These are phyloP conservation scores for Phytophthora colocasiae DNA, from an alignment of 352 stramenopile genomes.

Conservation along the genomic window DNA sequence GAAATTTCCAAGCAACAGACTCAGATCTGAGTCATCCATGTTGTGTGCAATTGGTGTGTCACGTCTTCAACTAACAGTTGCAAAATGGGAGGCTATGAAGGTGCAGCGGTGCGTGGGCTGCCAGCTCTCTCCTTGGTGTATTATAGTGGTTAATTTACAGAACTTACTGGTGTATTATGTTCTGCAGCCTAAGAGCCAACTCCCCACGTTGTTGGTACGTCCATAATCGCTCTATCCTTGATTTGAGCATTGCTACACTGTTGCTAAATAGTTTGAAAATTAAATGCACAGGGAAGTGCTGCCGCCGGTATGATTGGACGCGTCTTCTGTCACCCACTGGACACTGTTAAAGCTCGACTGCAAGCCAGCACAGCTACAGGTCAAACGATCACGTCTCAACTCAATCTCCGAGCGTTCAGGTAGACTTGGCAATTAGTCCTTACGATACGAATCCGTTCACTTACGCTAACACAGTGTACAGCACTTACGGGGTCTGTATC, in stretches of 20 bases:
- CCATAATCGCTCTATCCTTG: not conserved
- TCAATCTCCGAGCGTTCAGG: constrained; percentile 57
- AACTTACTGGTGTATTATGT: not conserved
- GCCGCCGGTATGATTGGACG: constrained; percentile 84
- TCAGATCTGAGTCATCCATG: not conserved
- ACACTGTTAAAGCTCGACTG: constrained; percentile 92
- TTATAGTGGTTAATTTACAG: constrained; percentile 8
- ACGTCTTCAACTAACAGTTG: constrained; percentile 6
- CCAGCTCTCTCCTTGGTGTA: no score
- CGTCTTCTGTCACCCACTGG: constrained; percentile 92
- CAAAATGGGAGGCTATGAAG: constrained; percentile 31
- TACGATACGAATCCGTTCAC: not conserved
- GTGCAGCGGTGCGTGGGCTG: constrained; percentile 21
- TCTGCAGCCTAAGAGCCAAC: constrained; percentile 46
- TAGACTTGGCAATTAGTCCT: constrained; percentile 14
- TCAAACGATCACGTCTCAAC: constrained; percentile 52
- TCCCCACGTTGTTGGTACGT: constrained; percentile 67
- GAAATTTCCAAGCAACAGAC: constrained; percentile 11
- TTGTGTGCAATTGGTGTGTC: not conserved
- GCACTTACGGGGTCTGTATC: constrained; percentile 92
- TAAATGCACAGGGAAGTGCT: constrained; percentile 65
- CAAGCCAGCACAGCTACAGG: constrained; percentile 54
- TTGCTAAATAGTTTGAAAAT: constrained; percentile 4
- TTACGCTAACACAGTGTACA: constrained; percentile 29
- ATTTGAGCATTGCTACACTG: not conserved